These are phyloP conservation scores for Craspedostauros australis DNA, from an alignment of 108 stramenopile species.

Conservation along the genomic window DNA sequence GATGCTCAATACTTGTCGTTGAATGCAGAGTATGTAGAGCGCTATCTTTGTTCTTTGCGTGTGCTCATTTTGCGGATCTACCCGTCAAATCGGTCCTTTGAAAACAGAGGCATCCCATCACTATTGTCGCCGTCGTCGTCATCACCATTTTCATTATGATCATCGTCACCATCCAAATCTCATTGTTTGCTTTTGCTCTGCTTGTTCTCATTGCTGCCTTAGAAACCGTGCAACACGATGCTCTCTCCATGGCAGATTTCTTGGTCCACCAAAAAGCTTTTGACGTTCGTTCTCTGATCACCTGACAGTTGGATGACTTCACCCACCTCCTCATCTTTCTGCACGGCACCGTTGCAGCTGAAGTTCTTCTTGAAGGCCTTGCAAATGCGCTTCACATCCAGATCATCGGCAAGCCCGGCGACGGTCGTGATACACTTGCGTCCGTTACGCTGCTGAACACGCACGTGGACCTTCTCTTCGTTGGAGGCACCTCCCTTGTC, in stretches of 20 bases:
- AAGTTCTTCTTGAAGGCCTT: constrained; percentile 99
- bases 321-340: constrained; percentile 88
- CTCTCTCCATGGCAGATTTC: constrained; percentile 87
- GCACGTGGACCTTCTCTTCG: constrained; percentile 94
- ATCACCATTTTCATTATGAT: no score
- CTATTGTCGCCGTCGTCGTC: no score
- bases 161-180: no score
- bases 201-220: no score
- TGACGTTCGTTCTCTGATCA: constrained; percentile 96
- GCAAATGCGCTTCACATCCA: constrained; percentile 97
- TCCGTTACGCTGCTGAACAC: constrained; percentile 98
- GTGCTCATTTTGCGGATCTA: no score
- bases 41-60: no score
- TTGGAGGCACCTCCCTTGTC: constrained; percentile 56
- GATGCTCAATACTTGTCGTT: no score
- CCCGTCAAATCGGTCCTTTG: no score
- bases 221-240: constrained; percentile 89
- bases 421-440: constrained; percentile 99
- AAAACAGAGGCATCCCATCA: no score
- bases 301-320: constrained; percentile 97
- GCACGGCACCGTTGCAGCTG: constrained; percentile 96
- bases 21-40: no score
- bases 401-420: constrained; percentile 94
- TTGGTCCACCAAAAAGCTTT: constrained; percentile 92
- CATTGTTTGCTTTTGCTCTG: no score